Conservation (phyloP, 2,329 filamentous ascomycete species). For the Colletotrichum nymphaeae region DNA sequence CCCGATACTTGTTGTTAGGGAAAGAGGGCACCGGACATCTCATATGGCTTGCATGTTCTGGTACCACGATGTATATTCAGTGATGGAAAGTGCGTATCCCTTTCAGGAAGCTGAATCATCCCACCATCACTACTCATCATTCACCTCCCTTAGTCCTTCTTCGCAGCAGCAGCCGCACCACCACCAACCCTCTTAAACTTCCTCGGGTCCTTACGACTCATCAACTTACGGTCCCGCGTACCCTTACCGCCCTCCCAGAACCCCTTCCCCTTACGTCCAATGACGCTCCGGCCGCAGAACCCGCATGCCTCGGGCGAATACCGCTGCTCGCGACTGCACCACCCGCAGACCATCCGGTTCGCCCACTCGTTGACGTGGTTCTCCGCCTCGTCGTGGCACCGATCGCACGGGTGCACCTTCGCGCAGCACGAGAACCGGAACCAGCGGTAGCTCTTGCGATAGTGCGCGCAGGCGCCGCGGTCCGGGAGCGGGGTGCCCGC, state of each 20-base stretch:
- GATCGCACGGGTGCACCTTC: slow-evolving; percentile 71
- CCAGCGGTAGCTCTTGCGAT: slow-evolving; percentile 70
- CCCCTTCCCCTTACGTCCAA: slow-evolving; percentile 73
- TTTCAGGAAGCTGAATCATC: too few relatives aligned
- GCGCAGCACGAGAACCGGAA: slow-evolving; percentile 74
- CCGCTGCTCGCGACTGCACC: slow-evolving; percentile 83
- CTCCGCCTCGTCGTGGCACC: slow-evolving; percentile 79
- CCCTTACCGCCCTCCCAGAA: slow-evolving; percentile 92
- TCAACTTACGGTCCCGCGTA: slow-evolving; percentile 76
- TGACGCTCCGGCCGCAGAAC: slow-evolving; percentile 77
- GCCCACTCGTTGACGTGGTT: slow-evolving; percentile 85
- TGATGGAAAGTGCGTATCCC: too few relatives aligned
- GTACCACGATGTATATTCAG: too few relatives aligned
- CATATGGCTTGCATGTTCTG: too few relatives aligned
- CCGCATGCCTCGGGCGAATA: slow-evolving; percentile 81
- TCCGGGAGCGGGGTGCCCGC: slow-evolving; percentile 66
- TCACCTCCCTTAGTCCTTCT: slow-evolving; percentile 43
- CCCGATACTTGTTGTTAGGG: too few relatives aligned
- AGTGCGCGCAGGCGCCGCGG: slow-evolving; percentile 67
- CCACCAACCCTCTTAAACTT: slow-evolving; percentile 74
- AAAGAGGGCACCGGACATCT: too few relatives aligned
- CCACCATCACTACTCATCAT: too few relatives aligned
- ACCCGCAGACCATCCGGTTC: slow-evolving; percentile 85
- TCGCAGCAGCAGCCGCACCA: slow-evolving; percentile 47
- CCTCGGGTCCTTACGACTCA: slow-evolving; percentile 82